Conservation (phyloP, 2,329 filamentous ascomycete genomes). For the Cytospora piceicola region DNA sequence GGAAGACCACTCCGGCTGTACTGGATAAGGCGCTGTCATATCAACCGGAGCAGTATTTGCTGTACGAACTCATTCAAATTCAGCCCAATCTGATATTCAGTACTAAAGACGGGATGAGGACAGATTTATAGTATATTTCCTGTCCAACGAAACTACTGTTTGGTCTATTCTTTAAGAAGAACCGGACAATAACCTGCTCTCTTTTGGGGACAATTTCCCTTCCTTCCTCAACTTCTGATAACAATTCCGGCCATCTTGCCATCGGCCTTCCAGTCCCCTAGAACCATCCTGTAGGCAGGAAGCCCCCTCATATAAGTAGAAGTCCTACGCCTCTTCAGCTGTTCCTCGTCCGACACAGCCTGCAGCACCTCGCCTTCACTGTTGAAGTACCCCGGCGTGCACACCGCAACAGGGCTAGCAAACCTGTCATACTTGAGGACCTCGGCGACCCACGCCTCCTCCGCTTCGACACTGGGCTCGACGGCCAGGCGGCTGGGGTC, state of each 20-base stretch:
- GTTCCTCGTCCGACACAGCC: conserved; percentile 12
- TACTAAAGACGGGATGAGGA: too few relatives aligned
- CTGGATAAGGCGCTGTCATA: too few relatives aligned
- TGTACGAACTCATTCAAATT: too few relatives aligned
- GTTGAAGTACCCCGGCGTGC: conserved; percentile 31
- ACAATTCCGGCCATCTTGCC: conserved; percentile 13
- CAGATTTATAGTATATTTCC: too few relatives aligned
- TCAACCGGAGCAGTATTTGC: too few relatives aligned
- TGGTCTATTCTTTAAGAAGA: too few relatives aligned
- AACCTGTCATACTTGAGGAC: conserved; percentile 16
- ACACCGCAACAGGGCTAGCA: conserved; percentile 15
- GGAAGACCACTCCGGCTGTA: too few relatives aligned
- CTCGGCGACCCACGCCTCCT: conserved; percentile 24
- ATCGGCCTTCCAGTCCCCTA: conserved; percentile 4
- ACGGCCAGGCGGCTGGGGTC: conserved; percentile 5
- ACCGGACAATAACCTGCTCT: too few relatives aligned
- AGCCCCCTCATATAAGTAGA: conserved; percentile 4
- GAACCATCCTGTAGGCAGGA: conserved; percentile 1
- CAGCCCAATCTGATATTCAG: too few relatives aligned
- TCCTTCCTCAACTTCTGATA: not conserved
- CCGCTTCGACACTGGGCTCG: conserved; percentile 27
- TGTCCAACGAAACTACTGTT: too few relatives aligned
- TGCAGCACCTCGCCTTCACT: conserved; percentile 23
- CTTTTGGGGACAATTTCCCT: not conserved
- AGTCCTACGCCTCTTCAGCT: conserved; percentile 1